phyloP scores from a whole-genome alignment of 768 basidiomycete genomes.

The Leccinum sublutescens region DNA sequence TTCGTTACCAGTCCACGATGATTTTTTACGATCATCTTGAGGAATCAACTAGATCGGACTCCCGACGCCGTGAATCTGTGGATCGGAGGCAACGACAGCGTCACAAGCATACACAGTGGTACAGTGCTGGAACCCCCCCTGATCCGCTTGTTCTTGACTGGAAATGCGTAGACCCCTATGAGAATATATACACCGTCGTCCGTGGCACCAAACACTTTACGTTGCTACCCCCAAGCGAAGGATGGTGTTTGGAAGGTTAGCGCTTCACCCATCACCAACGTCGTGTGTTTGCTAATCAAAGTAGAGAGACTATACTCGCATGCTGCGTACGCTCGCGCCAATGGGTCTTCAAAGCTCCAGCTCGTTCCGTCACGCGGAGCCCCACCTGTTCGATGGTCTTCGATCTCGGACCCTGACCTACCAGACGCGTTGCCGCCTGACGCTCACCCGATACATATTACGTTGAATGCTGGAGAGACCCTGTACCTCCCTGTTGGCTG shows the following conservation, averaged over 20 bases:
- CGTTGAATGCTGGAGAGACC: constrained; percentile 69
- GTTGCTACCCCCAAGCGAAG: constrained; percentile 86
- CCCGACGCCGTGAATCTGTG: constrained; percentile 94
- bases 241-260: constrained; percentile 76
- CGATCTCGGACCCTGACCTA: constrained; percentile 57
- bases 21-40: background rate
- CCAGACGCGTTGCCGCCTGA: constrained; percentile 46
- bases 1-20: constrained; percentile 33
- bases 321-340: constrained; percentile 55
- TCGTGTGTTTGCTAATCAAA: constrained; percentile 11
- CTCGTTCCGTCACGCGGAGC: constrained; percentile 34
- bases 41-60: constrained; percentile 40
- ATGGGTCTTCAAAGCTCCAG: constrained; percentile 21
- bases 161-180: constrained; percentile 68
- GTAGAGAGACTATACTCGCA: constrained; percentile 63
- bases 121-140: constrained; percentile 11
- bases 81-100: constrained; percentile 77
- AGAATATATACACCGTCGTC: constrained; percentile 89
- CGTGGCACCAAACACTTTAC: constrained; percentile 85
- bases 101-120: constrained; percentile 89
- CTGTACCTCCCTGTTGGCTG: constrained; percentile 91
- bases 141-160: constrained; percentile 1
- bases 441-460: constrained; percentile 65
- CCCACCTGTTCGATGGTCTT: constrained; percentile 77
- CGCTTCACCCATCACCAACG: background rate